These are phyloP conservation scores for Solanum stenotomum DNA, from an alignment of 257 asterid genomes.

Conservation along the genomic window DNA sequence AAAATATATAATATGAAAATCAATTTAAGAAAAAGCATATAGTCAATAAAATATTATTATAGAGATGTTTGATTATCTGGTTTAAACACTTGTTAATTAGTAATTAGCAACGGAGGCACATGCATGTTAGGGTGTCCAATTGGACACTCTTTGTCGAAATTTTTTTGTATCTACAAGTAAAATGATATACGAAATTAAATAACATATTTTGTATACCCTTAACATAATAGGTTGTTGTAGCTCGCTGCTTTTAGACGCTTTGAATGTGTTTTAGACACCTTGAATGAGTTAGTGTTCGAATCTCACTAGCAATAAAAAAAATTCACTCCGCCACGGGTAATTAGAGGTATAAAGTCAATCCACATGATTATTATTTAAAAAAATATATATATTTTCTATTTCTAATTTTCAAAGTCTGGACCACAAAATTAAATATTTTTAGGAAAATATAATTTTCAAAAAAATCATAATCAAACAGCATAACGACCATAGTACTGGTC, in stretches of 20 bases:
- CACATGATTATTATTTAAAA: background rate
- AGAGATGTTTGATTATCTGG: background rate
- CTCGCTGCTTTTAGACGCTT: too few relatives aligned
- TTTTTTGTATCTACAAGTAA: too few relatives aligned
- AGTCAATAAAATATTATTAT: background rate
- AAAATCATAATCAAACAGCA: background rate
- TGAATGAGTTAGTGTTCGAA: too few relatives aligned
- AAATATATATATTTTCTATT: background rate
- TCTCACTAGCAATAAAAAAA: too few relatives aligned
- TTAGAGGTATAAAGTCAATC: background rate
- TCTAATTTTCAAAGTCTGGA: background rate
- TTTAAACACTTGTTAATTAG: background rate
- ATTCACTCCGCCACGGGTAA: too few relatives aligned
- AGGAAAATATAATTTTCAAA: background rate
- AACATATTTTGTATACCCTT: too few relatives aligned
- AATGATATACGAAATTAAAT: too few relatives aligned
- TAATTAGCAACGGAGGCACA: background rate
- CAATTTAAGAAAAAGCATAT: background rate
- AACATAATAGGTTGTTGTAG: too few relatives aligned
- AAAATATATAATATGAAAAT: background rate
- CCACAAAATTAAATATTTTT: background rate
- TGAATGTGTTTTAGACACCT: too few relatives aligned
- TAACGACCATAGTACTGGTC: slow-evolving; percentile 2
- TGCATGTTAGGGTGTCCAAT: too few relatives aligned
- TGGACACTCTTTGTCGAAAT: too few relatives aligned